Evolutionary conservation across 2,329 filamentous ascomycete species (phyloP).

Genomic region (Leptographium wingfieldii): DNA sequence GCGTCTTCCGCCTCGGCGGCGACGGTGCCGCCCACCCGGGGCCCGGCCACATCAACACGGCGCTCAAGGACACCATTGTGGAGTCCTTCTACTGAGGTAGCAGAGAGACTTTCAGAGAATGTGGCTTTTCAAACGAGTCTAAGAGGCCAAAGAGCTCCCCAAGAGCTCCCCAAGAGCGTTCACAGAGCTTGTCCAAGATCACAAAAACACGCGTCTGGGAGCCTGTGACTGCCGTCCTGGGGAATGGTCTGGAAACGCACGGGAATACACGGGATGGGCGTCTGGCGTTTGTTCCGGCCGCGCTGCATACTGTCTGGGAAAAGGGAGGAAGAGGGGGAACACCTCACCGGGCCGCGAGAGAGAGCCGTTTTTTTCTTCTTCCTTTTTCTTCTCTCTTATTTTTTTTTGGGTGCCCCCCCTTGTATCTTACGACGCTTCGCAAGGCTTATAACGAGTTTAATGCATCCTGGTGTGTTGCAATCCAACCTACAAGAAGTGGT

Average conservation of each 20-base stretch:
- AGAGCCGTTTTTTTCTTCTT: background rate
- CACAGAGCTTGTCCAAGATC: no score
- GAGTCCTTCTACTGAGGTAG: constrained; percentile 78
- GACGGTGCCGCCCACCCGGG: constrained; percentile 41
- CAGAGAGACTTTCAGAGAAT: background rate
- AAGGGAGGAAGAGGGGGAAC: background rate
- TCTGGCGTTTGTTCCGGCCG: background rate
- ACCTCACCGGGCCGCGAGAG: background rate
- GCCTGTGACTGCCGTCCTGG: no score
- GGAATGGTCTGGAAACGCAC: background rate
- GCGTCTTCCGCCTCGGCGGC: constrained; percentile 74
- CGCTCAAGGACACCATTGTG: constrained; percentile 94
- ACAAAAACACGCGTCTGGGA: no score
- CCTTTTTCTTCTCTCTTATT: background rate
- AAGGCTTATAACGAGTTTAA: background rate
- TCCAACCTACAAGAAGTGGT: background rate
- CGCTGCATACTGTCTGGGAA: background rate
- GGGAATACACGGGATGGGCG: background rate
- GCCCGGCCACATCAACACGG: constrained; percentile 65
- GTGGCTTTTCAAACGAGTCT: no score
- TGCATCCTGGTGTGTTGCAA: background rate
- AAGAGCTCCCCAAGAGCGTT: background rate
- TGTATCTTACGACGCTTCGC: background rate
- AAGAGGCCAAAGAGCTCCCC: no score
- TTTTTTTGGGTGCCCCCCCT: background rate